Base-by-base conservation (phyloP, 768 basidiomycete genomes). In the Tricholoma saponaceum region DNA sequence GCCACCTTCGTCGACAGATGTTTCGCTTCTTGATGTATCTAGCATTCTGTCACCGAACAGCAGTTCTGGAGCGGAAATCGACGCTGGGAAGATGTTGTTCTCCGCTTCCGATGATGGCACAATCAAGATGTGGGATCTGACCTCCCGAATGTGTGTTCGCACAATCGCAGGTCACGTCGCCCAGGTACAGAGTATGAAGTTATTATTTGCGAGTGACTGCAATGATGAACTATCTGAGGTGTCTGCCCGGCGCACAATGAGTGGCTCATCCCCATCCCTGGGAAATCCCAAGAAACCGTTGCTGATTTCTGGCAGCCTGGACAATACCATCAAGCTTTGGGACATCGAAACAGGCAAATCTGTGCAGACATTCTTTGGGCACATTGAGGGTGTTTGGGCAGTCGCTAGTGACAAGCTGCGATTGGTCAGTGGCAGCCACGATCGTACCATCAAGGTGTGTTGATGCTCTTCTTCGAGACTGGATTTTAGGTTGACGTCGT, bases 351-450 rank as follows among this genome's bases (percentile, higher is more conserved):
- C 86, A 1, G 93, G 89, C 39, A 84, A 87, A 65, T 79, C 86
- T 22, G 75, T 83, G 50, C 79, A 83, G 66, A 98, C 97, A 41
- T 81, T 95, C 60, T 99, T 99, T 70, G 97, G 95, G 1, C 95
- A 98, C 70, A 95, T 98, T 64, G 97, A 99, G 69, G 97, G 97
- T 54, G 94, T 99, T 16, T 99, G 97, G 97, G 87, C 86, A 3
- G 90, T 98, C 28, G 94, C 93, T 22, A 86, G 89, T 62, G 95
- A 99, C 71, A 90, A 93, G 67, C 78, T 98, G 66, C 79, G 96
- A 54, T 76, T 99, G 51, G 94, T 95, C 23, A 95, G 91, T 54
- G 95, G 86, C 6, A 95, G 93, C 66, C 96, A 98, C 68, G 94
- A 97, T 73, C 83, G 93, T 26, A 97, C 94, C n/a, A 90, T 97